phyloP scores from a whole-genome alignment of 805 yeast genomes.

The Jamesozyma piceae region DNA sequence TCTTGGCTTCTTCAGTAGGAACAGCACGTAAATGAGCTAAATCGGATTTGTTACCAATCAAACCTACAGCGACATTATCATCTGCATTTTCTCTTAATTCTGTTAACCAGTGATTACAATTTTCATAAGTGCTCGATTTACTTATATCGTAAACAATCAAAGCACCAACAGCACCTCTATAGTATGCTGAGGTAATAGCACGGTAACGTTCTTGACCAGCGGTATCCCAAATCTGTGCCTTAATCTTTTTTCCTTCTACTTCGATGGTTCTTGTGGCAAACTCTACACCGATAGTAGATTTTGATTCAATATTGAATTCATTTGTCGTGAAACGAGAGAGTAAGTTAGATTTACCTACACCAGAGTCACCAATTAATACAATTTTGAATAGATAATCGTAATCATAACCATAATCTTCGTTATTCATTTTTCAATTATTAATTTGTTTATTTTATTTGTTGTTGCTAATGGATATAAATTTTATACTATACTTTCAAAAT shows the following conservation, averaged over 20 bases:
- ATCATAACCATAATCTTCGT: conserved; percentile 65
- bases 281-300: conserved; percentile 95
- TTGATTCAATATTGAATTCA: conserved; percentile 88
- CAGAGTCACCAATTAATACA: conserved; percentile 93
- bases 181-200: conserved; percentile 94
- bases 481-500: too few relatives aligned
- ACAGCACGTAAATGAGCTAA: conserved; percentile 89
- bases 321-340: conserved; percentile 90
- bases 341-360: conserved; percentile 93
- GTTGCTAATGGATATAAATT: too few relatives aligned
- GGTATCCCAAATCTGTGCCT: conserved; percentile 96
- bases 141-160: conserved; percentile 91
- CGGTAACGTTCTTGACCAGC: conserved; percentile 99
- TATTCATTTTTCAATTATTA: conserved; percentile 17
- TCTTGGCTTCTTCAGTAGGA: conserved; percentile 94
- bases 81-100: conserved; percentile 88
- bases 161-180: conserved; percentile 97
- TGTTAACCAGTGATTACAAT: conserved; percentile 80
- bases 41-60: conserved; percentile 89
- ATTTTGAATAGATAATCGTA: conserved; percentile 90
- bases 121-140: conserved; percentile 78
- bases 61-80: conserved; percentile 88
- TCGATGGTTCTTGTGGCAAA: conserved; percentile 94
- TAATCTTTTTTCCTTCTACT: conserved; percentile 72
- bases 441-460: too few relatives aligned